Evolutionary conservation across 768 basidiomycete genomes (phyloP), one percentile per base, ranked within the genome.

Genomic region (Pulveroboletus sp.): DNA sequence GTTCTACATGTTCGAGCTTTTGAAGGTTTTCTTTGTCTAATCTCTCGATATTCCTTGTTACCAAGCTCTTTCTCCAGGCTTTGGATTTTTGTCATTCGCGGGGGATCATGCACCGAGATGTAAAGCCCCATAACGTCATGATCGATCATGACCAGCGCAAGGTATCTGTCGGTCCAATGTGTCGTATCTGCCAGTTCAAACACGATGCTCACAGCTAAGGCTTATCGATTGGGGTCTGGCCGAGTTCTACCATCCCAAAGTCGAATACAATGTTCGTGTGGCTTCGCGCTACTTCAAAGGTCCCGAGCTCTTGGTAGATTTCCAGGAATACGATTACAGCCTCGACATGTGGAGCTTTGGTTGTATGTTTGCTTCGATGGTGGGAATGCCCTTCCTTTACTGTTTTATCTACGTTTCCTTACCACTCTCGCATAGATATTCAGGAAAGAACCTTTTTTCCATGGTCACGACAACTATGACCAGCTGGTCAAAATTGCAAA

Each of bases 321-420:
- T 96, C 75, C 95, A 96, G 68, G 93, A 96, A 67, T 98, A 98
- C 58, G 95, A 98, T 69, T 96, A 96, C 67, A 91, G 89, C 69
- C 72, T 97, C 60, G 94, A 98, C 68, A 92, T 98, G 91, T 98
- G 95, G 95, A 93, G 91, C 72, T 85, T 89, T 64, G 95, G 95
- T 15, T 97, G 95, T 67, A 98, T 95, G 93, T 96, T 95, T 69
- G 95, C 95, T 8, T 93, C 90, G 15, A 97, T 98, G 95, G 94
- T 95, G 64, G 58, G 78, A 31, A 37, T 17, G 60, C 33, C 42
- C 17, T 39, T 37, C 8, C 10, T 37, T 5, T n/a, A 10, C 45
- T 30, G 6, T n/a, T 47, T 49, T 24, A 10, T 37, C 27, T 39
- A 10, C 36, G 24, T 44, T 43, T 47, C 13, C 36, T 43, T 42